A percentile compares a stretch with the other conserved stretches of the same genome.
phyloP scores from a whole-genome alignment of 129 eudicot genomes.

The Pittosporum tobira region DNA sequence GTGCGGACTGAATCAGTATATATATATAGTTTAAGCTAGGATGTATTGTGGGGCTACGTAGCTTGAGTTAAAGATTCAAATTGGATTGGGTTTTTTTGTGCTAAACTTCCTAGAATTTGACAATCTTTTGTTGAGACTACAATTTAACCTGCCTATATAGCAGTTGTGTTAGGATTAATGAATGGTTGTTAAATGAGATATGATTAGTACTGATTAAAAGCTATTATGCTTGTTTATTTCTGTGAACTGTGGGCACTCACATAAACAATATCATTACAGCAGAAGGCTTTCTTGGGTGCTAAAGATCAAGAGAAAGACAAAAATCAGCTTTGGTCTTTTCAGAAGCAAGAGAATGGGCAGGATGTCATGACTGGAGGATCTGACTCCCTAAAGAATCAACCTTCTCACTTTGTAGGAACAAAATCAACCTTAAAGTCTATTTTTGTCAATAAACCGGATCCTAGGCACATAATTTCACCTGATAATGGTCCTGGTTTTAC shows the following conservation, averaged over 20 bases:
- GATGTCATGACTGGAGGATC: slow-evolving; percentile 18
- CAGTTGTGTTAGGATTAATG: neutral
- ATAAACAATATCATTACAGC: slow-evolving; percentile 7
- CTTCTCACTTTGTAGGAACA: slow-evolving; percentile 14
- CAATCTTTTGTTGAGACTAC: no score
- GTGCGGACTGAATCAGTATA: no score
- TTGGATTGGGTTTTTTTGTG: neutral
- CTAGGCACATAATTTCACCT: slow-evolving; percentile 27
- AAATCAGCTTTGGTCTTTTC: slow-evolving; percentile 26
- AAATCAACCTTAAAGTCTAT: slow-evolving; percentile 54
- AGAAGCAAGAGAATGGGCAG: slow-evolving; percentile 30
- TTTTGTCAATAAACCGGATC: slow-evolving; percentile 38
- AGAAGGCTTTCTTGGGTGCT: slow-evolving; percentile 14
- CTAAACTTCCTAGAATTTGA: neutral
- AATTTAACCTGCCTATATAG: no score
- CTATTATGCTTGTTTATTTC: neutral
- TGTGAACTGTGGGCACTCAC: neutral
- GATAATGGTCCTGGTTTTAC: slow-evolving; percentile 52
- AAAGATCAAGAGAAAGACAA: slow-evolving; percentile 15
- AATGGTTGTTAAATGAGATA: neutral
- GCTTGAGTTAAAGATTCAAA: neutral
- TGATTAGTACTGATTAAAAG: no score
- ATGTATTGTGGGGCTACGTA: no score
- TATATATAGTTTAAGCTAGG: no score
- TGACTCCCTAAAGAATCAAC: slow-evolving; percentile 26